Conservation (phyloP, 352 stramenopile genomes). For the Phytophthora brassicae region DNA sequence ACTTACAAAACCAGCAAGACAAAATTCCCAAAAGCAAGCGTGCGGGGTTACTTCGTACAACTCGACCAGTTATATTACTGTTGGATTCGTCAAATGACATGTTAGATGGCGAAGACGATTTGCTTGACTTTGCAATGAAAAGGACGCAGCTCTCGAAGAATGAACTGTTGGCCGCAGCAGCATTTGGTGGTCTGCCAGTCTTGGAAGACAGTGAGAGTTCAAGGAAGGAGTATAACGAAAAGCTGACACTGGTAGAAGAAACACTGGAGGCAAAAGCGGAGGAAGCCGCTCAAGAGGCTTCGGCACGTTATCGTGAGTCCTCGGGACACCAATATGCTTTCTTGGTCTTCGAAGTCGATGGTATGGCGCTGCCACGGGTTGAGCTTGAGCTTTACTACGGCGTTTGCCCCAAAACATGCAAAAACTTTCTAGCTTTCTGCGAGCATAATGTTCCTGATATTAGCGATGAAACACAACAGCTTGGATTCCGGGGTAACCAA, state of each 20-base stretch:
- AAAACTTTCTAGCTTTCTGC: slow-evolving; percentile 78
- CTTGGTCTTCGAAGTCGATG: slow-evolving; percentile 64
- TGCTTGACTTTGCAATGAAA: slow-evolving; percentile 57
- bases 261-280: slow-evolving; percentile 50
- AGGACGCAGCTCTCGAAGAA: slow-evolving; percentile 50
- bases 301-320: slow-evolving; percentile 45
- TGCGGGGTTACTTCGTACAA: slow-evolving; percentile 28
- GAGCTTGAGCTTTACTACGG: slow-evolving; percentile 70
- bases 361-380: slow-evolving; percentile 55
- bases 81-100: slow-evolving; percentile 41
- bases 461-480: slow-evolving; percentile 31
- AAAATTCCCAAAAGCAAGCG: slow-evolving; percentile 35
- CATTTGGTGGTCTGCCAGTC: slow-evolving; percentile 36
- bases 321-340: slow-evolving; percentile 61
- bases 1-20: slow-evolving; percentile 34
- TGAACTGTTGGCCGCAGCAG: slow-evolving; percentile 56
- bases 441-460: slow-evolving; percentile 51
- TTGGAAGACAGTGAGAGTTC: slow-evolving; percentile 13
- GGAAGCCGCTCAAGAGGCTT: slow-evolving; percentile 39
- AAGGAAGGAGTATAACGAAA: slow-evolving; percentile 28
- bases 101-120: slow-evolving; percentile 54
- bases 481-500: slow-evolving; percentile 55
- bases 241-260: slow-evolving; percentile 49
- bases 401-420: slow-evolving; percentile 66
- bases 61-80: slow-evolving; percentile 54